These are phyloP conservation scores for Suillus occidentalis DNA, from an alignment of 768 basidiomycete genomes.

Conservation along the genomic window DNA sequence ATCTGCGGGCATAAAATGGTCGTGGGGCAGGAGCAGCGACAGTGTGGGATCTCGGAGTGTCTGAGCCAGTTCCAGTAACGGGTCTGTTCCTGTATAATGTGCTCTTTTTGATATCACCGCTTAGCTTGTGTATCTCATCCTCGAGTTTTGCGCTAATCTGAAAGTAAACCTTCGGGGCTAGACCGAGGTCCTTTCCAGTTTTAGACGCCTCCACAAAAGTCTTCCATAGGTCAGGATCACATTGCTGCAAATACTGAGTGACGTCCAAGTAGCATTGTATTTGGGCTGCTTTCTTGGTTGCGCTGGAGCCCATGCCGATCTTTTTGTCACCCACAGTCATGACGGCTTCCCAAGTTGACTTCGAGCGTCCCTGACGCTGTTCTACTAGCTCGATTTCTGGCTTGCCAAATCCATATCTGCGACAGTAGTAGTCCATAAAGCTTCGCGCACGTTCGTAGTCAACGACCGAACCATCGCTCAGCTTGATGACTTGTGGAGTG, in stretches of 20 bases:
- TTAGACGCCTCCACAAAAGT: slow-evolving; percentile 61
- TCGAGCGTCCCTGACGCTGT: slow-evolving; percentile 24
- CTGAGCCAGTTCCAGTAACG: slow-evolving; percentile 24
- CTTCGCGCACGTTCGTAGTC: slow-evolving; percentile 72
- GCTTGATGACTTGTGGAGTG: slow-evolving; percentile 26
- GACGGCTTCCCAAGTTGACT: slow-evolving; percentile 62
- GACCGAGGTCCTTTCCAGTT: slow-evolving; percentile 65
- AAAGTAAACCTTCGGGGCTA: slow-evolving; percentile 70
- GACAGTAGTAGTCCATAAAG: slow-evolving; percentile 97
- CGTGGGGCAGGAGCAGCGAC: slow-evolving; percentile 9
- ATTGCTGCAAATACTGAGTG: slow-evolving; percentile 79
- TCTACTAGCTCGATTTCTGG: slow-evolving; percentile 66
- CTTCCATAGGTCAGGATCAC: slow-evolving; percentile 80
- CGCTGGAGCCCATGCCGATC: slow-evolving; percentile 77
- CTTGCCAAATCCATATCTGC: slow-evolving; percentile 67
- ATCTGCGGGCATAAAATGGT: slow-evolving; percentile 26
- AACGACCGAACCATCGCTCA: slow-evolving; percentile 67
- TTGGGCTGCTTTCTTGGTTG: slow-evolving; percentile 70
- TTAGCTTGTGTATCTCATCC: slow-evolving; percentile 70
- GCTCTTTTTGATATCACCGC: slow-evolving; percentile 62
- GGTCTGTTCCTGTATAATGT: slow-evolving; percentile 68
- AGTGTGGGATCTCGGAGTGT: slow-evolving; percentile 7
- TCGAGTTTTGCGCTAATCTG: slow-evolving; percentile 61
- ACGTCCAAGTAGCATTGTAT: slow-evolving; percentile 84
- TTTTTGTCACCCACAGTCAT: slow-evolving; percentile 75